Percentiles rank a stretch among this genome's conserved stretches.
phyloP scores from a whole-genome alignment of 2,329 filamentous ascomycete species.

The Aspergillus awamori region DNA sequence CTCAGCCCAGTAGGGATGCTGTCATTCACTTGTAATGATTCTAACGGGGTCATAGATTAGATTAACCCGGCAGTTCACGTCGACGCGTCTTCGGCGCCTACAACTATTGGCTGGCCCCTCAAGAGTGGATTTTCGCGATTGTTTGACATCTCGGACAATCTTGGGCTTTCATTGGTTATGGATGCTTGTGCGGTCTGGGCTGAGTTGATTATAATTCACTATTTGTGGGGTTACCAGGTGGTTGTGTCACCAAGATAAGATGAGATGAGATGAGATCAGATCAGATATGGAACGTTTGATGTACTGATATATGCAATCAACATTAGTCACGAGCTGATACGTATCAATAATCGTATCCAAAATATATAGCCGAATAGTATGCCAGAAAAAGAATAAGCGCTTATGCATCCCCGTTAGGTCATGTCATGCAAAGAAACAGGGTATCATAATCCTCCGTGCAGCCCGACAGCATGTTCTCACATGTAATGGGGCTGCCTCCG shows the following conservation, averaged over 20 bases:
- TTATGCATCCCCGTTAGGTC: no score
- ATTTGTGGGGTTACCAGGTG: no score
- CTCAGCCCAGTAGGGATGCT: background rate
- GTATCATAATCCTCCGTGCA: no score
- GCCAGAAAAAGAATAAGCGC: no score
- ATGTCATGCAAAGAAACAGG: no score
- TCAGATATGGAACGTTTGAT: no score
- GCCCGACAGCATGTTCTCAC: background rate
- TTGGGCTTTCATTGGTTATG: background rate
- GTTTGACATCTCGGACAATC: background rate
- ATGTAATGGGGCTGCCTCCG: background rate
- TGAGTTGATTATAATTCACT: background rate
- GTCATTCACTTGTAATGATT: background rate
- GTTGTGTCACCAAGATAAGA: no score
- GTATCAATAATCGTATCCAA: no score
- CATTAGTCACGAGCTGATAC: no score
- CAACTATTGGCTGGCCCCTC: background rate
- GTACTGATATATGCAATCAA: no score
- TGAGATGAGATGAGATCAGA: no score
- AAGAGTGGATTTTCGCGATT: constrained; percentile 2
- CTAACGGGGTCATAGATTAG: background rate
- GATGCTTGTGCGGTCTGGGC: background rate
- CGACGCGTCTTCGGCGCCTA: background rate
- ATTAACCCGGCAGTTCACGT: background rate
- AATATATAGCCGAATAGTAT: no score